Evolutionary conservation across 352 stramenopile species (phyloP).

Genomic region (Phytophthora citricola): DNA sequence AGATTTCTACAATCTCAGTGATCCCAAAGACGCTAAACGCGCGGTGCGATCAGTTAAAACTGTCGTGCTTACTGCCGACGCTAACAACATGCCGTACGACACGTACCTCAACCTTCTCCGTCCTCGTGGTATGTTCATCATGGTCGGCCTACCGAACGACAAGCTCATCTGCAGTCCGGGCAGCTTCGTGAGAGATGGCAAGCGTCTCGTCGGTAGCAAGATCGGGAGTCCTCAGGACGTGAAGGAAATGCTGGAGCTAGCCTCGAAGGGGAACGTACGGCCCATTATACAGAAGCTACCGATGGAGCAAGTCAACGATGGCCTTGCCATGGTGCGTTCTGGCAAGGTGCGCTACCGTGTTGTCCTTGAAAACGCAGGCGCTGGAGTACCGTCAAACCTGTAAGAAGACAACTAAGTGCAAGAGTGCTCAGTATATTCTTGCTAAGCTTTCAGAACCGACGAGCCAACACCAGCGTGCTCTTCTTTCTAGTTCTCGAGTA

Average conservation of each 20-base stretch:
- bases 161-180: slow-evolving; percentile 47
- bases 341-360: not conserved
- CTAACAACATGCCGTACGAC: slow-evolving; percentile 47
- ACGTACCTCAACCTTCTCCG: slow-evolving; percentile 59
- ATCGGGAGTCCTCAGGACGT: not conserved
- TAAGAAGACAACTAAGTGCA: too few species aligned
- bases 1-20: slow-evolving; percentile 59
- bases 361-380: too few species aligned
- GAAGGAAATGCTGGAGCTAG: not conserved
- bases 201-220: not conserved
- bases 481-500: slow-evolving; percentile 26
- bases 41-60: slow-evolving; percentile 44
- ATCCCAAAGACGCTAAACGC: slow-evolving; percentile 28
- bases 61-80: slow-evolving; percentile 72
- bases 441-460: too few species aligned
- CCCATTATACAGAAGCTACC: not conserved
- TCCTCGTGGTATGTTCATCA: slow-evolving; percentile 54
- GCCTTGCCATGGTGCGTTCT: not conserved
- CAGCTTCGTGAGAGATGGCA: not conserved
- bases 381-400: too few species aligned
- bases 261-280: not conserved
- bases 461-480: too few species aligned
- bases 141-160: slow-evolving; percentile 64
- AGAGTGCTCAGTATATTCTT: too few species aligned
- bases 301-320: not conserved